phyloP scores from a whole-genome alignment of 2,329 filamentous ascomycete species.

The Cladosporium sphaerospermum region DNA sequence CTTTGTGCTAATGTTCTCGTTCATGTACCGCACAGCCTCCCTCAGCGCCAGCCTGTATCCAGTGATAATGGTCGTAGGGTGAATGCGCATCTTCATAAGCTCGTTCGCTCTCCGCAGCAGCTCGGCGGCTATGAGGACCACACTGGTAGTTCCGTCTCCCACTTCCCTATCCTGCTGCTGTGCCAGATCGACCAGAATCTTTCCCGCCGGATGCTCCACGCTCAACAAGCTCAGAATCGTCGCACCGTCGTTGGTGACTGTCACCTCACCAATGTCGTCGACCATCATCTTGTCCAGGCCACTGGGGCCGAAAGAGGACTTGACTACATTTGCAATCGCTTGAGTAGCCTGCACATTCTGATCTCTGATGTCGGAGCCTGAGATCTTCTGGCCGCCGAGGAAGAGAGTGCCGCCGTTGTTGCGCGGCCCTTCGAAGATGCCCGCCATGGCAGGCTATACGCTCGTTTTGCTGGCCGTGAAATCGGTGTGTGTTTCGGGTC shows the following conservation, averaged over 20 bases:
- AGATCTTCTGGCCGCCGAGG: constrained; percentile 95
- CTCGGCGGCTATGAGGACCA: constrained; percentile 94
- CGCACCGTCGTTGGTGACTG: constrained; percentile 96
- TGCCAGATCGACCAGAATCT: constrained; percentile 94
- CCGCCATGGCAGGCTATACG: constrained; percentile 59
- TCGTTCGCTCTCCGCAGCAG: constrained; percentile 91
- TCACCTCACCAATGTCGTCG: constrained; percentile 98
- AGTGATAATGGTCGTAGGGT: constrained; percentile 98
- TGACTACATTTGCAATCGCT: constrained; percentile 97
- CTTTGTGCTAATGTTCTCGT: constrained; percentile 94
- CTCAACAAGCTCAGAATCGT: constrained; percentile 93
- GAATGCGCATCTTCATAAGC: constrained; percentile 99
- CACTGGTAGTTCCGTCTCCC: constrained; percentile 94
- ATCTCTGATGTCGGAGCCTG: constrained; percentile 90
- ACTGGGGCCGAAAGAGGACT: constrained; percentile 95
- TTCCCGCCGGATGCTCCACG: constrained; percentile 95
- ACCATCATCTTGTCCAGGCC: constrained; percentile 99
- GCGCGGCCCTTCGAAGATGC: constrained; percentile 91
- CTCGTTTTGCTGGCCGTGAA: neutral
- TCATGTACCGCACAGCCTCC: constrained; percentile 98
- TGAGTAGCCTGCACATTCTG: constrained; percentile 96
- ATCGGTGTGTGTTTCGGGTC: neutral
- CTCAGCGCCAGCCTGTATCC: constrained; percentile 92
- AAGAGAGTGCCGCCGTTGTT: constrained; percentile 93
- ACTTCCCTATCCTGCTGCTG: constrained; percentile 99